Base-by-base conservation (phyloP, 306 rosid genomes). In the Trifolium subterraneum region DNA sequence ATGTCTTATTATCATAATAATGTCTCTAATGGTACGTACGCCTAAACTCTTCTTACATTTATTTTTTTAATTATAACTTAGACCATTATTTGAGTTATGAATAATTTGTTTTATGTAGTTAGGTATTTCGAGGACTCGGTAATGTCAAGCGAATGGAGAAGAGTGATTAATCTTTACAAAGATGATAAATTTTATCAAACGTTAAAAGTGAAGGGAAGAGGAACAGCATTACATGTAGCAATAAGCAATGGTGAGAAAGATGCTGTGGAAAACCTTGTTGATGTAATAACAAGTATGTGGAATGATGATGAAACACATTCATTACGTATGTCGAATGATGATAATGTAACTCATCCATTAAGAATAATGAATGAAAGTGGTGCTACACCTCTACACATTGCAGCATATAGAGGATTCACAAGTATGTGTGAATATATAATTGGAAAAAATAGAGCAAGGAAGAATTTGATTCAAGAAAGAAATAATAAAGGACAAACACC, bases 251-350 rank as follows among this genome's bases (percentile, higher is more conserved):
- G 3, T 2, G 6, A n/a, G 1, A 2, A 6, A 48, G 4, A 48
- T 0, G 3, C 0, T 0, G 55, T n/a, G 19, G 0, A 16, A 16
- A 0, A 1, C 0, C 55, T 48, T n/a, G 55, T 48, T 7, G 3
- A 16, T 6, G 55, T 2, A 47, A 15, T 47, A 47, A 1, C 2
- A 50, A 25, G 29, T 25, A 25, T 25, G 29, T 3, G 29, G 9
- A 0, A 2, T 2, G 10, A 0, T n/a, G 1, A 48, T 48, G 1
- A 15, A 14, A 14, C 1, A 2, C 25, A 22, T 22, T 2, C 25
- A 22, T 47, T 47, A 5, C n/a, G 29, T 25, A 25, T 25, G 29
- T 3, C 3, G 9, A 0, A 2, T 2, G 10, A 0, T n/a, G 1
- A 48, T 48, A 0, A 15, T n/a, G n/a, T n/a, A 14, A 14, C 1